These are phyloP conservation scores for Pyrenophora graminea DNA, from an alignment of 2,329 filamentous ascomycete species.

Conservation along the genomic window DNA sequence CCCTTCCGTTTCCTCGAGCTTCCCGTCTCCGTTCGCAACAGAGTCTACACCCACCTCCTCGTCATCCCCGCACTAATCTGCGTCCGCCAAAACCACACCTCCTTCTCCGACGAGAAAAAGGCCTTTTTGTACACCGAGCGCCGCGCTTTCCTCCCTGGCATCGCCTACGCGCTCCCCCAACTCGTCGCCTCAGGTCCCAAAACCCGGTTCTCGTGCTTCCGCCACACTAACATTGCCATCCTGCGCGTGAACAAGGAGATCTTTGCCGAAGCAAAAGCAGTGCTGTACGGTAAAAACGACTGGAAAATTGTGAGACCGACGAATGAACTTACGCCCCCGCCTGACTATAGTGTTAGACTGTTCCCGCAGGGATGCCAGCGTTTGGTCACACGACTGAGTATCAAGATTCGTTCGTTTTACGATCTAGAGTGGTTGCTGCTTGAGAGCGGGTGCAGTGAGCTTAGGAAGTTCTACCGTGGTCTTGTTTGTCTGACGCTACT, in stretches of 20 bases:
- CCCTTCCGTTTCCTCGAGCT: slow-evolving; percentile 30
- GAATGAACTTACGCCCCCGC: slow-evolving; percentile 23
- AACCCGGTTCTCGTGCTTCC: slow-evolving; percentile 20
- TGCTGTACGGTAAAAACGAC: slow-evolving; percentile 49
- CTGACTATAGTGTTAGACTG: slow-evolving; percentile 27
- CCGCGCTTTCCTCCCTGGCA: slow-evolving; percentile 29
- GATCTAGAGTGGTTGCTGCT: slow-evolving; percentile 25
- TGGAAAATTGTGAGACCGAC: slow-evolving; percentile 38
- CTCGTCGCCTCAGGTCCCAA: slow-evolving; percentile 20
- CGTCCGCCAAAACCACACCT: slow-evolving; percentile 32
- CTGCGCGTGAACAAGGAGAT: slow-evolving; percentile 45
- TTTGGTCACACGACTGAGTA: slow-evolving; percentile 24
- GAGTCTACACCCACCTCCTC: slow-evolving; percentile 29
- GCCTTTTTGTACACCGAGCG: slow-evolving; percentile 24
- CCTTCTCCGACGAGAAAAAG: slow-evolving; percentile 16
- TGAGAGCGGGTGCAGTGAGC: slow-evolving; percentile 17
- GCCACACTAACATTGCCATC: slow-evolving; percentile 30
- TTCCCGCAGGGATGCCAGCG: slow-evolving; percentile 26
- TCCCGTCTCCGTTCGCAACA: slow-evolving; percentile 24
- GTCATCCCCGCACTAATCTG: slow-evolving; percentile 31
- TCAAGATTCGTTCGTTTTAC: slow-evolving; percentile 29
- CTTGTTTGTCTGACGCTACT: slow-evolving; percentile 25
- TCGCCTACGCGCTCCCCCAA: slow-evolving; percentile 27
- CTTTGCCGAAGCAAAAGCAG: slow-evolving; percentile 46
- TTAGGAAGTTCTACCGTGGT: slow-evolving; percentile 31